These are phyloP conservation scores for Fagus sylvatica DNA, from an alignment of 306 rosid species.

Conservation along the genomic window DNA sequence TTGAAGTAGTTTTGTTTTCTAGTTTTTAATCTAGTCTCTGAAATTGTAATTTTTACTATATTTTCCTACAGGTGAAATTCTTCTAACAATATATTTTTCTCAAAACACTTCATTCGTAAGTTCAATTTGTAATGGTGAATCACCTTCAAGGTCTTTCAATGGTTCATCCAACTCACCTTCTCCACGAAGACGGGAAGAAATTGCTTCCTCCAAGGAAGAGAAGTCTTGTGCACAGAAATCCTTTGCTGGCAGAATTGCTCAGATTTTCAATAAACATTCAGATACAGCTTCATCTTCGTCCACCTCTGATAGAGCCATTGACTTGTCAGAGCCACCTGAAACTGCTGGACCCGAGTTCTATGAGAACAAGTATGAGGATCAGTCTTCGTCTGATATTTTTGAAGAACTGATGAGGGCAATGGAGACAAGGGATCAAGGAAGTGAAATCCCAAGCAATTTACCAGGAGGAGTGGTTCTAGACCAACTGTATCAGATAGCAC, in stretches of 20 bases:
- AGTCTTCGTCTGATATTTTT: conserved; percentile 45
- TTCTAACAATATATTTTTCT: conserved; percentile 47
- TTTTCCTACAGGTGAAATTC: conserved; percentile 67
- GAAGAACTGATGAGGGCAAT: conserved; percentile 61
- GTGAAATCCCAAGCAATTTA: conserved; percentile 68
- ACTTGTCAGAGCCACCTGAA: conserved; percentile 53
- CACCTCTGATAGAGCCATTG: conserved; percentile 40
- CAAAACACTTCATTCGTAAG: conserved; percentile 43
- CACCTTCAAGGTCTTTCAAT: conserved; percentile 43
- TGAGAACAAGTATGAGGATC: conserved; percentile 60
- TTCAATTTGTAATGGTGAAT: conserved; percentile 33
- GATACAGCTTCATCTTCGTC: conserved; percentile 46
- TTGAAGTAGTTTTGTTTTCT: not conserved
- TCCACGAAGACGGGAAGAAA: conserved; percentile 59
- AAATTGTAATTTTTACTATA: not conserved
- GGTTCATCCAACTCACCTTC: conserved; percentile 50
- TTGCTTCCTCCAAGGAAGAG: conserved; percentile 53
- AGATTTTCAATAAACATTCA: conserved; percentile 60
- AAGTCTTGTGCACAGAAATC: conserved; percentile 53
- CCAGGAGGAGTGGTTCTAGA: conserved; percentile 88
- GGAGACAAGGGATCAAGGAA: conserved; percentile 61
- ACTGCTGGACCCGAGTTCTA: conserved; percentile 34
- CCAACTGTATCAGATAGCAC: conserved; percentile 63
- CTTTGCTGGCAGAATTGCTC: conserved; percentile 70
- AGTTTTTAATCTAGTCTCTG: not conserved